Base-by-base conservation (phyloP, 306 rosid genomes). In the Vicia faba region DNA sequence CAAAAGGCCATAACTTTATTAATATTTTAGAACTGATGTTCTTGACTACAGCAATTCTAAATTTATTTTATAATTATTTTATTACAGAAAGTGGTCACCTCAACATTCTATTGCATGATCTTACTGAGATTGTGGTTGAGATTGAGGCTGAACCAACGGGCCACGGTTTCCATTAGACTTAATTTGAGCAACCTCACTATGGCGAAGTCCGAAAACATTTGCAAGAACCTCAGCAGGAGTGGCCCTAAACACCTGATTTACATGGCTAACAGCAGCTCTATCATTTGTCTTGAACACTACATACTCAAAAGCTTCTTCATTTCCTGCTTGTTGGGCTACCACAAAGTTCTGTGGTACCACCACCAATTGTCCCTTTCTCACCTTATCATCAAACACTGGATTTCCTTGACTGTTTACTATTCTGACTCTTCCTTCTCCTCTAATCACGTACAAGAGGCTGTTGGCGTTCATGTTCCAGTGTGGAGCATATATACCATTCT, bases 281-380 rank as follows among this genome's bases (percentile, higher is more conserved):
- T 85, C 86, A 7, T 83, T 73, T 0, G 93, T 91, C 72, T 82
- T 88, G 76, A 91, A 91, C 1, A 82, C 68, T 0, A 86, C 64
- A 75, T 74, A 88, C 56, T 91, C 89, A 5, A 86, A 82, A 8
- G 89, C 89, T 18, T 83, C 77, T 1, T 63, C 33, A 1, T 51
- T 23, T 16, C 81, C 64, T 0, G 89, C 95, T 46, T 68, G 63
- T 40, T 81, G 10, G 0, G 84, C 80, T 40, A 88, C 68, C 20
- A 73, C 86, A 14, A 68, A 83, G 81, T 79, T 82, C 38, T 91
- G 97, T 11, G 96, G 96, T 59, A 88, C 84, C 33, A 78, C 78
- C 1, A 86, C 38, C 26, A 84, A 0, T 45, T 88, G 91, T 0
- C 88, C 93, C 69, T 18, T 55, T 29, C 38, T 57, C 0, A 88